Evolutionary conservation across 2,329 filamentous ascomycete species (phyloP).

Genomic region (Penicillium sp.): DNA sequence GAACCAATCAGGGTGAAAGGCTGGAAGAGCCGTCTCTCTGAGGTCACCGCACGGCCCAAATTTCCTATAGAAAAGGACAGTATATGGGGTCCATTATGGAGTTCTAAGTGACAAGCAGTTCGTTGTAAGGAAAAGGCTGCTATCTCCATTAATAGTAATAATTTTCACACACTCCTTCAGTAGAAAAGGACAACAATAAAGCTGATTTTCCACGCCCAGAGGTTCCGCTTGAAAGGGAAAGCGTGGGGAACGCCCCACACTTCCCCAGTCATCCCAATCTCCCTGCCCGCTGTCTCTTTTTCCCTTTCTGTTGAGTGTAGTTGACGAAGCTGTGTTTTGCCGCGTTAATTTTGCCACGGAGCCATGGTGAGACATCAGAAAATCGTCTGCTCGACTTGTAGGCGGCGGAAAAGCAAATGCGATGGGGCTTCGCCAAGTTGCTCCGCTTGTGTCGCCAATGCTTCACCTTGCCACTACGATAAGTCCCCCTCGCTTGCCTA

Average conservation of each 20-base stretch:
- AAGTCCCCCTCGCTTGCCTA: conserved; percentile 10
- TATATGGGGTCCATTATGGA: no score
- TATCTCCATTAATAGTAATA: no score
- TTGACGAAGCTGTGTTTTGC: not conserved
- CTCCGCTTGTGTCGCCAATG: conserved; percentile 4
- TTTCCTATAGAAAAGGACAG: no score
- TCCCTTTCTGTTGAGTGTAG: not conserved
- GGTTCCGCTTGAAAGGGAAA: no score
- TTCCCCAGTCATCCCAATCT: not conserved
- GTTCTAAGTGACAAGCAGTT: no score
- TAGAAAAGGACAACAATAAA: no score
- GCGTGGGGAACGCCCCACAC: not conserved
- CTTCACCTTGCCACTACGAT: conserved; percentile 8
- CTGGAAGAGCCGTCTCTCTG: no score
- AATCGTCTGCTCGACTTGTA: conserved; percentile 6
- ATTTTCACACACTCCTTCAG: no score
- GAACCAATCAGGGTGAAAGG: no score
- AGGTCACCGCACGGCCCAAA: no score
- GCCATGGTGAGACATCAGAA: conserved; percentile 6
- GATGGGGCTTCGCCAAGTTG: conserved; percentile 5
- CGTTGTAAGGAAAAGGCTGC: no score
- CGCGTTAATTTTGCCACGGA: not conserved
- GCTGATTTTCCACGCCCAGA: no score
- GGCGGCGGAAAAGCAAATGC: conserved; percentile 12
- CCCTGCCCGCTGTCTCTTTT: not conserved